Conservation (phyloP, 495 filamentous ascomycete species). For the Podospora didyma region DNA sequence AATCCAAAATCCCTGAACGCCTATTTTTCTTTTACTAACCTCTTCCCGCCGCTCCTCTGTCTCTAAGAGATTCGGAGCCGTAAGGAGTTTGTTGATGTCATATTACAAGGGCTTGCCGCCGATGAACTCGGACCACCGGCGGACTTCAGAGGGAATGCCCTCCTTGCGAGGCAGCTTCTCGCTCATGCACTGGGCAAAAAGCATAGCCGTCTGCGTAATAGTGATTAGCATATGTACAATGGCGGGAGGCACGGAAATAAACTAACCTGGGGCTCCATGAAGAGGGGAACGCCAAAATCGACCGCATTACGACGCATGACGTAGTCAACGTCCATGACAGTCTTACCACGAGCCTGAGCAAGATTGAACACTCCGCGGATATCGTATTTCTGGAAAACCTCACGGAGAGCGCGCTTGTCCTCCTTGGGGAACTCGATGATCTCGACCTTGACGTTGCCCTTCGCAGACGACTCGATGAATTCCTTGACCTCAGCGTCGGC, state of each 20-base stretch:
- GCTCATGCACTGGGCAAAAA: constrained; percentile 94
- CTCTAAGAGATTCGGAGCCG: background rate
- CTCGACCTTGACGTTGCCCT: constrained; percentile 67
- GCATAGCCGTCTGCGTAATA: constrained; percentile 71
- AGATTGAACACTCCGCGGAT: constrained; percentile 96
- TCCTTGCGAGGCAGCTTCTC: constrained; percentile 83
- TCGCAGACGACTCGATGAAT: constrained; percentile 67
- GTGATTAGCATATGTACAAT: constrained; percentile 20
- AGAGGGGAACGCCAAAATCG: constrained; percentile 94
- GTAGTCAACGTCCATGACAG: constrained; percentile 87
- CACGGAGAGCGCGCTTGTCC: constrained; percentile 90
- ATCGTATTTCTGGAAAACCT: constrained; percentile 96
- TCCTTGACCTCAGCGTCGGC: constrained; percentile 75
- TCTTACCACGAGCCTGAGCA: constrained; percentile 77
- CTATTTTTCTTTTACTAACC: constrained; percentile 1
- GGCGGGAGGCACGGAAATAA: background rate
- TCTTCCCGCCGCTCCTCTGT: background rate
- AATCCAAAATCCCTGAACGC: constrained; percentile 4
- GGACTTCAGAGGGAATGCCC: constrained; percentile 84
- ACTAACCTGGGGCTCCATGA: constrained; percentile 98
- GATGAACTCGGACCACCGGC: constrained; percentile 90
- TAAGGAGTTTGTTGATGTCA: background rate
- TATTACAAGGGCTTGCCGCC: constrained; percentile 82
- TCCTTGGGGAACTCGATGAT: constrained; percentile 96
- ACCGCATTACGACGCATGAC: constrained; percentile 98